Conservation (phyloP, 108 stramenopile genomes). For the Bacterosira constricta region DNA sequence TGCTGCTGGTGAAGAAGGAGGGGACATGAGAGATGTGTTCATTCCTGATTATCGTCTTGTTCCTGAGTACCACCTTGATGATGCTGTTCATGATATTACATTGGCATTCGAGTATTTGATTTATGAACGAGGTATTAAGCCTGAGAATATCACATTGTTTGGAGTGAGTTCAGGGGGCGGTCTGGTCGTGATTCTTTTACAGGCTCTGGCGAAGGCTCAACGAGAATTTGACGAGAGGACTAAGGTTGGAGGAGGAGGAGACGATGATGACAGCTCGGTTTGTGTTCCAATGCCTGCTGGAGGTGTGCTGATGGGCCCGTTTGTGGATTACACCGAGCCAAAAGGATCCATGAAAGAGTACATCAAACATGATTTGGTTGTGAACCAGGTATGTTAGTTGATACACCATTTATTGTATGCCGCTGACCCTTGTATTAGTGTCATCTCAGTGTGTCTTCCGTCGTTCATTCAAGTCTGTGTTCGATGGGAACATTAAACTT, state of each 20-base stretch:
- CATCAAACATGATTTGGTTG: constrained; percentile 75
- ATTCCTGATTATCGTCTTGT: constrained; percentile 65
- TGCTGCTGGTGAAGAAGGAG: constrained; percentile 33
- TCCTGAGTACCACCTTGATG: constrained; percentile 68
- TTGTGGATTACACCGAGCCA: constrained; percentile 75
- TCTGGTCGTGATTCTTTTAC: constrained; percentile 63
- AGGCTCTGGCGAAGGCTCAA: constrained; percentile 54
- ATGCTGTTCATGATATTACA: constrained; percentile 70
- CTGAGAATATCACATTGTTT: constrained; percentile 61
- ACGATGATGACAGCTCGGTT: background rate
- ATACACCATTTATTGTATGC: constrained; percentile 3
- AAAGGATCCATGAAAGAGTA: constrained; percentile 68
- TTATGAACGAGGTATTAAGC: constrained; percentile 42
- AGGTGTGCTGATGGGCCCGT: constrained; percentile 74
- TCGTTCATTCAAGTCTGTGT: constrained; percentile 36
- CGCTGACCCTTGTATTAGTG: background rate
- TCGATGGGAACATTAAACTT: constrained; percentile 50
- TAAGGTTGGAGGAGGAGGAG: constrained; percentile 1
- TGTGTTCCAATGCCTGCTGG: constrained; percentile 52
- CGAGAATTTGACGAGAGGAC: constrained; percentile 31
- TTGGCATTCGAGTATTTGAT: constrained; percentile 62
- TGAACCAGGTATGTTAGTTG: constrained; percentile 52
- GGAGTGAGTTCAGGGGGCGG: constrained; percentile 79
- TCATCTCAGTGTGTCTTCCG: background rate
- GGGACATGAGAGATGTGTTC: constrained; percentile 68